Evolutionary conservation across 129 eudicot genomes (phyloP).

Genomic region (Helianthus tuberosus): DNA sequence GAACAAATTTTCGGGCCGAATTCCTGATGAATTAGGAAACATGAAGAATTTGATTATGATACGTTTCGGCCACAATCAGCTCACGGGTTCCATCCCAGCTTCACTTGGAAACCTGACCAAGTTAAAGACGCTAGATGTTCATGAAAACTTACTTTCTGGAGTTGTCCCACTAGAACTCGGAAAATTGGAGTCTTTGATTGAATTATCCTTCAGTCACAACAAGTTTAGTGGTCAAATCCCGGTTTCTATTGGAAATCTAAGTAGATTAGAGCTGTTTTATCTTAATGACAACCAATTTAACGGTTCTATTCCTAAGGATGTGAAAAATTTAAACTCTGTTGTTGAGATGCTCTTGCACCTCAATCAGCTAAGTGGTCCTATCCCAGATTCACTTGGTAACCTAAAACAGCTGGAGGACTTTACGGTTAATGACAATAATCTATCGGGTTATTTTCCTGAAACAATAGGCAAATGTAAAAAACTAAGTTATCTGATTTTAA

Average conservation of each 20-base stretch:
- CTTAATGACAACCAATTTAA: constrained; percentile 31
- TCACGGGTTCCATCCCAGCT: constrained; percentile 38
- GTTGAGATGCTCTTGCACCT: constrained; percentile 20
- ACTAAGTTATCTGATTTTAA: constrained; percentile 13
- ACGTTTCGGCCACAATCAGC: constrained; percentile 10
- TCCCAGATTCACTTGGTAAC: constrained; percentile 34
- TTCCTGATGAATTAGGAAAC: constrained; percentile 30
- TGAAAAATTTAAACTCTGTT: constrained; percentile 26
- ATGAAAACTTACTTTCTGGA: constrained; percentile 30
- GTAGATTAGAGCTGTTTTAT: constrained; percentile 25
- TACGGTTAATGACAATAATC: constrained; percentile 24
- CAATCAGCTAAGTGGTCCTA: constrained; percentile 19
- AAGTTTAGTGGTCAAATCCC: constrained; percentile 29
- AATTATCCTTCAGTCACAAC: constrained; percentile 31
- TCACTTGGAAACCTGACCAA: constrained; percentile 33
- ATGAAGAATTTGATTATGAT: constrained; percentile 18
- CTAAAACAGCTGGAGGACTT: constrained; percentile 26
- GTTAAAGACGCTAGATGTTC: constrained; percentile 16
- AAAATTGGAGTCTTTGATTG: constrained; percentile 23
- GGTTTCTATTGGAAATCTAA: constrained; percentile 25
- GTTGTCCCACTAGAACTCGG: constrained; percentile 31
- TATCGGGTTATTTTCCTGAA: constrained; percentile 30
- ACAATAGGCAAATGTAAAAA: constrained; percentile 14
- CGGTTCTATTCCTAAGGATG: background rate
- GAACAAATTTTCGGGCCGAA: constrained; percentile 38